A percentile compares a stretch with the other conserved stretches of the same genome.
phyloP scores from a whole-genome alignment of 2,329 filamentous ascomycete species.

The Talaromyces sp. region DNA sequence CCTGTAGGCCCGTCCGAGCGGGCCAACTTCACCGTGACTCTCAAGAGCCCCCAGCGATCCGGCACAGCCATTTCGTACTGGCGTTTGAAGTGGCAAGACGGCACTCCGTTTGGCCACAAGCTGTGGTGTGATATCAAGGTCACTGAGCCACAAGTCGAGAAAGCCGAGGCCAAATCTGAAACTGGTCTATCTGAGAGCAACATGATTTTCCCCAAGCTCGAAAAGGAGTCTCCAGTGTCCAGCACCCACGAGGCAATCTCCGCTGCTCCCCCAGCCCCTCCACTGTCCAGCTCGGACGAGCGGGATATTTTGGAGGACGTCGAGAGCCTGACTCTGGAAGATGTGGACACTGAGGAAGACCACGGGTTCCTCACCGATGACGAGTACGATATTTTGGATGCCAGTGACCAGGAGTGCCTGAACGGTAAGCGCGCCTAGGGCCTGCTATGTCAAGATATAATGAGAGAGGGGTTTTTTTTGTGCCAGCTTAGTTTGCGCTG shows the following conservation, averaged over 20 bases:
- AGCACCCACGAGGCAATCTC: slow-evolving; percentile 62
- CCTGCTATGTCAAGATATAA: neutral
- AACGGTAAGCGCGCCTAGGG: slow-evolving; percentile 25
- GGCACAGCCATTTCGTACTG: slow-evolving; percentile 92
- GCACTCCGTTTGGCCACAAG: slow-evolving; percentile 81
- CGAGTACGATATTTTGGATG: slow-evolving; percentile 95
- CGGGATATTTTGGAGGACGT: slow-evolving; percentile 45
- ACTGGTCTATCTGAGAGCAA: slow-evolving; percentile 47
- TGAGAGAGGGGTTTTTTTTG: neutral
- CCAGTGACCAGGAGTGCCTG: slow-evolving; percentile 79
- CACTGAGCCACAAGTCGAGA: slow-evolving; percentile 10
- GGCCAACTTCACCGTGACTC: slow-evolving; percentile 73
- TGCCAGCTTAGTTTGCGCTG: neutral
- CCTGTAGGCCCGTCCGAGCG: slow-evolving; percentile 69
- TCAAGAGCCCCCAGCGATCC: slow-evolving; percentile 71
- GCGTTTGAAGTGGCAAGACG: slow-evolving; percentile 79
- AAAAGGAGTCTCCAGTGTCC: slow-evolving; percentile 81
- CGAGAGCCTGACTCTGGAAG: slow-evolving; percentile 19
- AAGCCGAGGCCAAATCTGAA: slow-evolving; percentile 21
- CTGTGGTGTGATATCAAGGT: slow-evolving; percentile 92
- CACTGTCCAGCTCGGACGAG: slow-evolving; percentile 45
- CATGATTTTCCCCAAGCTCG: slow-evolving; percentile 96
- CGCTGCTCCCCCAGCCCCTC: slow-evolving; percentile 27
- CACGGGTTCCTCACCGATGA: slow-evolving; percentile 91
- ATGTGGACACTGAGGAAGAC: slow-evolving; percentile 37